Evolutionary conservation across 495 filamentous ascomycete genomes (phyloP), one percentile per base, ranked within the genome.

Genomic region (Daldinia decipiens): DNA sequence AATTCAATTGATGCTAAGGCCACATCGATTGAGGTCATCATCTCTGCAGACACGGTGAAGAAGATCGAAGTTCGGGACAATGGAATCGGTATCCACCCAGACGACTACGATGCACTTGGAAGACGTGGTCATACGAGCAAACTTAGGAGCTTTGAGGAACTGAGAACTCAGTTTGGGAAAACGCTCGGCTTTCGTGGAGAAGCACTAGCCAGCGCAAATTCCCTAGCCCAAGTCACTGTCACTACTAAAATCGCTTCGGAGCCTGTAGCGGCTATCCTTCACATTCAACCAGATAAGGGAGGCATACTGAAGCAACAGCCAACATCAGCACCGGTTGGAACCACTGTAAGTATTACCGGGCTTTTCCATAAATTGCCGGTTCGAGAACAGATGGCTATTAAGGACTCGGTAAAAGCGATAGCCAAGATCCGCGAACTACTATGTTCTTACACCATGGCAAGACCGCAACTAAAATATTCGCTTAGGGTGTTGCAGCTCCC

Each of bases 1-100:
- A 99, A 99, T 77, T 88, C 93, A 19, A 83, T 98, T 8, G 95
- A 98, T 78, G 92, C 95, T 4, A 85, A 85, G 26, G 91, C 95
- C 5, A 88, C 90, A 2, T 87, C 87, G 0, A 83, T 98, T 39
- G 84, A 87, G 31, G 81, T 98, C 34, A 84, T 94, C 62, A 82
- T 97, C 29, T 91, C 92, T 2, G 71, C 82, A 26, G 94, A 98
- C 68, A 88, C 91, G 0, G 76, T 98, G 12, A 92, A 95, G 76
- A 82, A 87, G n/a, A 90, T 99, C 52, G 92, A 95, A 69, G 89
- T 98, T 60, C 90, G 91, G 64, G 95, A 99, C 78, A 97, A 97
- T 79, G 95, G 95, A 24, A 79, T 88, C 67, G 95, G 95, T 0
- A 96, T 99, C 65, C 76, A 85, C 9, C 81, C 85, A 2, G 87